Conservation (phyloP, 495 filamentous ascomycete species). For the Aspergillus kassunensis region DNA sequence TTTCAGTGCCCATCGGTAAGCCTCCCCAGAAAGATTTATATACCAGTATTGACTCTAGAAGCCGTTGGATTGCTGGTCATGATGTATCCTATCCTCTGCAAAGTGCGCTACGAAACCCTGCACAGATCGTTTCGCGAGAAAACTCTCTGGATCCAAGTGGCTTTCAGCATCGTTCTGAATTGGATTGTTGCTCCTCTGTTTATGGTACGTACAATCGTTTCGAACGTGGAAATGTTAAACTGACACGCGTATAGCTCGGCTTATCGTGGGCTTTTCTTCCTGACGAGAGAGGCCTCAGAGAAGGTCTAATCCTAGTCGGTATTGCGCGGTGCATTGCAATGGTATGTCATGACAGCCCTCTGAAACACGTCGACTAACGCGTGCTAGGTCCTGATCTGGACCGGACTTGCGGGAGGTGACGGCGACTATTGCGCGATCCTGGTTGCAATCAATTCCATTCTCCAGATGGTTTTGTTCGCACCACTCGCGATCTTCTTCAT, state of each 20-base stretch:
- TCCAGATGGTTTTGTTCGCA: conserved; percentile 85
- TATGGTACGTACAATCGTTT: conserved; percentile 60
- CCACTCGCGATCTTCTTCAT: conserved; percentile 79
- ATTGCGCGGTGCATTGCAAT: conserved; percentile 80
- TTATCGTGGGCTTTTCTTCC: conserved; percentile 84
- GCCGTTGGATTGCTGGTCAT: conserved; percentile 81
- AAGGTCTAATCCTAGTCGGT: conserved; percentile 74
- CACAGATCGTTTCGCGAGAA: conserved; percentile 61
- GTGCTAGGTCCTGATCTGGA: conserved; percentile 70
- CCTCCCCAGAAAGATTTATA: not conserved
- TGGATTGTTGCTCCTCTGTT: conserved; percentile 88
- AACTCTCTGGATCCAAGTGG: conserved; percentile 73
- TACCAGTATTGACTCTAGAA: conserved; percentile 21
- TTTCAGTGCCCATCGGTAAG: conserved; percentile 74
- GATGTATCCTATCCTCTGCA: conserved; percentile 96
- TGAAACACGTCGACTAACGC: not conserved
- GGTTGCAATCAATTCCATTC: conserved; percentile 79
- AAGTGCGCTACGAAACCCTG: conserved; percentile 79
- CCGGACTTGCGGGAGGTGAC: conserved; percentile 71
- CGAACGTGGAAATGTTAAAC: conserved; percentile 28
- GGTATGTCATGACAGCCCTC: conserved; percentile 43
- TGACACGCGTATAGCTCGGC: conserved; percentile 60
- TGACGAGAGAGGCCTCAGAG: conserved; percentile 61
- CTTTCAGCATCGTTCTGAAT: conserved; percentile 74
- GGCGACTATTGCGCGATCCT: conserved; percentile 85